Percentiles rank a stretch among this genome's conserved stretches.
Evolutionary conservation across 208 protist genomes (phyloP).

Genomic region (Leishmania guyanensis): DNA sequence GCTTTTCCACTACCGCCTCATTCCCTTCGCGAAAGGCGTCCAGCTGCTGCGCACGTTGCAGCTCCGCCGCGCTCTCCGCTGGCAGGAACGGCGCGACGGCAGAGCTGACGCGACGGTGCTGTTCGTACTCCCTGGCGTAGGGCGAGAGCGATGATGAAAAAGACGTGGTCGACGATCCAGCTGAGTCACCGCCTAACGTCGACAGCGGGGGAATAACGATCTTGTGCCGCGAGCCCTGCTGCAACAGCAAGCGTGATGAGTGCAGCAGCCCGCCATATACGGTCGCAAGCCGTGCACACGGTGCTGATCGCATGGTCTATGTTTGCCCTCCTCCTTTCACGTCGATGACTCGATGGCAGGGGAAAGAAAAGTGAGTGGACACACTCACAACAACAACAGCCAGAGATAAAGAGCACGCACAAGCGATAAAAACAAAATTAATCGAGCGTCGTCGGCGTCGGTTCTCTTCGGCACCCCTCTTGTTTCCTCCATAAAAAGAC

Average conservation of each 20-base stretch:
- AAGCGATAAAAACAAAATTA: conserved; percentile 8
- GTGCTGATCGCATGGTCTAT: background rate
- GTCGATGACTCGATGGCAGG: background rate
- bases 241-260: conserved; percentile 16
- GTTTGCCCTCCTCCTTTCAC: background rate
- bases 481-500: background rate
- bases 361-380: background rate
- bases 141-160: background rate
- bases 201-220: conserved; percentile 63
- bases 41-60: conserved; percentile 67
- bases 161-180: background rate
- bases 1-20: conserved; percentile 33
- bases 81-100: conserved; percentile 43
- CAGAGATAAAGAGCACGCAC: background rate
- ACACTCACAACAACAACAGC: background rate
- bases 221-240: conserved; percentile 30
- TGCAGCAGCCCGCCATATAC: background rate
- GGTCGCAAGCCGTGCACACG: background rate
- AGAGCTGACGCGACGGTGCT: conserved; percentile 27
- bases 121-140: conserved; percentile 35
- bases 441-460: background rate
- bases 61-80: conserved; percentile 39
- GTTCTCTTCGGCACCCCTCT: no score
- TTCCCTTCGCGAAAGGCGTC: conserved; percentile 40
- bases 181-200: background rate